Evolutionary conservation across 768 basidiomycete species (phyloP).

Genomic region (Boletus coccyginus): DNA sequence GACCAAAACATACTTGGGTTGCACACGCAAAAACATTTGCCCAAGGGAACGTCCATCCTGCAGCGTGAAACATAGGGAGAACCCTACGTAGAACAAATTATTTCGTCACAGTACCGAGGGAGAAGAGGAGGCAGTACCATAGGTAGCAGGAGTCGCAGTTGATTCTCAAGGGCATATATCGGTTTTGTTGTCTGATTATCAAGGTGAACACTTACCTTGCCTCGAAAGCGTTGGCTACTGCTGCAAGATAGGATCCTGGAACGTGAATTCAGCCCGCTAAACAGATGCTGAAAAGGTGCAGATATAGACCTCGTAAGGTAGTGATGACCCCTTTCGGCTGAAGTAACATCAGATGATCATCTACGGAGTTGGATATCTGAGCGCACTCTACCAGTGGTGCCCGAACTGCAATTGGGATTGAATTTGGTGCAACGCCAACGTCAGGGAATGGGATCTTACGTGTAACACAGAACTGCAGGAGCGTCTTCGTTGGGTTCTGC

Average conservation of each 20-base stretch:
- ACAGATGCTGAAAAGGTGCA: background rate
- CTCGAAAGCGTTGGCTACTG: conserved; percentile 75
- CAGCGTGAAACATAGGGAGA: conserved; percentile 88
- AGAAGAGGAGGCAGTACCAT: conserved; percentile 45
- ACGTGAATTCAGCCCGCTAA: background rate
- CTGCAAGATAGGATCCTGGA: conserved; percentile 77
- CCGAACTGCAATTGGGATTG: conserved; percentile 51
- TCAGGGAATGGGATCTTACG: conserved; percentile 43
- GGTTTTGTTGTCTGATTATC: background rate
- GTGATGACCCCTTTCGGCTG: conserved; percentile 85
- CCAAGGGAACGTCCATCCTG: conserved; percentile 91
- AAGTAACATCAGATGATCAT: conserved; percentile 8
- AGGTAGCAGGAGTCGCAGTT: conserved; percentile 68
- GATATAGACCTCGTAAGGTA: conserved; percentile 61
- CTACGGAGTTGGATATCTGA: background rate
- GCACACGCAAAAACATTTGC: conserved; percentile 69
- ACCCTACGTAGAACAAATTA: conserved; percentile 48
- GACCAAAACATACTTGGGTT: conserved; percentile 53
- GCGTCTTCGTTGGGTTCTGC: conserved; percentile 68
- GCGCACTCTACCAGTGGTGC: conserved; percentile 78
- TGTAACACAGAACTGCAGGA: conserved; percentile 69
- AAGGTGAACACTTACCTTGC: conserved; percentile 46
- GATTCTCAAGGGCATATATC: conserved; percentile 43
- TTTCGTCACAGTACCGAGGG: background rate
- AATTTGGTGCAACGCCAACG: background rate